These are phyloP conservation scores for Vitis hybrid DNA, from an alignment of 177 flowering plant species.

Conservation along the genomic window DNA sequence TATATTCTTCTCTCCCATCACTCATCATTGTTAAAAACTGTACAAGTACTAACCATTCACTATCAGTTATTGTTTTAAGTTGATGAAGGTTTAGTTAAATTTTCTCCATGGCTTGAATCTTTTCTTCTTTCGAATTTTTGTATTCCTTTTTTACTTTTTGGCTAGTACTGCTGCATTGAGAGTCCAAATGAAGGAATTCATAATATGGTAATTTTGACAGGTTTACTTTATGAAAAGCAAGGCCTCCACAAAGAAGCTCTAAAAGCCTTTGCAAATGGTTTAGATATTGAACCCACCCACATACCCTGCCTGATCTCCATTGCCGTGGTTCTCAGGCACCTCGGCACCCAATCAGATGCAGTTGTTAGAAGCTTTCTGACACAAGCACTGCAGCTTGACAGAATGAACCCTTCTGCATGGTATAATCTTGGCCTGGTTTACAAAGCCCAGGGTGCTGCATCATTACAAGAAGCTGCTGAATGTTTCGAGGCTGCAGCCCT, in stretches of 20 bases:
- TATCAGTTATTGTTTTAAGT: no score
- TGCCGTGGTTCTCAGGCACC: conserved; percentile 51
- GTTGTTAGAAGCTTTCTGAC: conserved; percentile 60
- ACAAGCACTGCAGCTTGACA: conserved; percentile 77
- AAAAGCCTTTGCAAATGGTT: conserved; percentile 52
- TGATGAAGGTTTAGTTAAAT: no score
- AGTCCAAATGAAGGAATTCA: no score
- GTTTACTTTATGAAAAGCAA: conserved; percentile 66
- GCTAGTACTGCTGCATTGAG: no score
- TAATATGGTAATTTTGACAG: conserved; percentile 29
- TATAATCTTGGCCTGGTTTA: conserved; percentile 76
- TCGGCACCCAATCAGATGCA: conserved; percentile 43
- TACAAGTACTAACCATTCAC: no score
- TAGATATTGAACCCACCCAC: conserved; percentile 70
- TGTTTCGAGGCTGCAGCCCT: conserved; percentile 81
- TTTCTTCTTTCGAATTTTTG: no score
- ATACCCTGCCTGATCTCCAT: conserved; percentile 76
- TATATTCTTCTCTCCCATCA: no score
- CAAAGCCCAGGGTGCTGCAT: conserved; percentile 46
- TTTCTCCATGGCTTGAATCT: no score
- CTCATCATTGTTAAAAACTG: no score
- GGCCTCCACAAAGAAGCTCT: conserved; percentile 71
- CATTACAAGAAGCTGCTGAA: conserved; percentile 61
- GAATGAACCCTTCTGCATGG: conserved; percentile 77
- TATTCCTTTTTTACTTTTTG: background rate